These are phyloP conservation scores for Terfezia claveryi DNA, from an alignment of 495 filamentous ascomycete species.

Conservation along the genomic window DNA sequence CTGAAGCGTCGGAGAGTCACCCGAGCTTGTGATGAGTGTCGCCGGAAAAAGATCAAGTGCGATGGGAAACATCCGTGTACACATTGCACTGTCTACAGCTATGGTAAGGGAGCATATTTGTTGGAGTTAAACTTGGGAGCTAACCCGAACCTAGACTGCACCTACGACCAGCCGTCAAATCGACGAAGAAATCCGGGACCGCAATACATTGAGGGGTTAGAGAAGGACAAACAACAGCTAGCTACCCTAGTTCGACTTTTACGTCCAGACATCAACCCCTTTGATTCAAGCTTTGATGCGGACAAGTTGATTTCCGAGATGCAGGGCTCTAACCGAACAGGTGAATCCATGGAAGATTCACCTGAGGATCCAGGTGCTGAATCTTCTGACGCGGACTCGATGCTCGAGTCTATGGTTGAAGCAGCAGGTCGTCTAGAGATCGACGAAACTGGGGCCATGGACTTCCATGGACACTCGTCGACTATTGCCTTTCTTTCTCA, in stretches of 20 bases:
- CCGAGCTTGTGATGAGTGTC: constrained; percentile 84
- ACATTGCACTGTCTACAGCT: constrained; percentile 93
- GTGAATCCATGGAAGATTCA: neutral
- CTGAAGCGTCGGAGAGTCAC: constrained; percentile 82
- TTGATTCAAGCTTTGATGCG: constrained; percentile 58
- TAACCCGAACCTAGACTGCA: constrained; percentile 46
- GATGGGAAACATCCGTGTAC: constrained; percentile 96
- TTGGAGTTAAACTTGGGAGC: constrained; percentile 1
- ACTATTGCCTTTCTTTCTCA: constrained; percentile 67
- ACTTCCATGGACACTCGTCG: constrained; percentile 87
- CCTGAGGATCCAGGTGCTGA: neutral
- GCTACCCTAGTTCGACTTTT: constrained; percentile 57
- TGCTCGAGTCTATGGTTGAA: constrained; percentile 87
- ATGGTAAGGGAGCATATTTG: constrained; percentile 40
- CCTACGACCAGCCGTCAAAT: constrained; percentile 95
- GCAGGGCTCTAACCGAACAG: constrained; percentile 4
- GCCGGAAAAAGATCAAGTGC: constrained; percentile 96
- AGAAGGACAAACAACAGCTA: constrained; percentile 61
- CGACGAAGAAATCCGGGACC: constrained; percentile 83
- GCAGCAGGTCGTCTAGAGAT: constrained; percentile 74
- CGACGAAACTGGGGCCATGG: constrained; percentile 68
- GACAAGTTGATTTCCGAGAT: constrained; percentile 11
- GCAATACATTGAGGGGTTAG: constrained; percentile 83
- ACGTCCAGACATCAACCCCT: constrained; percentile 68
- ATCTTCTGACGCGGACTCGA: constrained; percentile 37